These are phyloP conservation scores for Mollisiaceae sp. DNA, from an alignment of 2,329 filamentous ascomycete species.

Conservation along the genomic window DNA sequence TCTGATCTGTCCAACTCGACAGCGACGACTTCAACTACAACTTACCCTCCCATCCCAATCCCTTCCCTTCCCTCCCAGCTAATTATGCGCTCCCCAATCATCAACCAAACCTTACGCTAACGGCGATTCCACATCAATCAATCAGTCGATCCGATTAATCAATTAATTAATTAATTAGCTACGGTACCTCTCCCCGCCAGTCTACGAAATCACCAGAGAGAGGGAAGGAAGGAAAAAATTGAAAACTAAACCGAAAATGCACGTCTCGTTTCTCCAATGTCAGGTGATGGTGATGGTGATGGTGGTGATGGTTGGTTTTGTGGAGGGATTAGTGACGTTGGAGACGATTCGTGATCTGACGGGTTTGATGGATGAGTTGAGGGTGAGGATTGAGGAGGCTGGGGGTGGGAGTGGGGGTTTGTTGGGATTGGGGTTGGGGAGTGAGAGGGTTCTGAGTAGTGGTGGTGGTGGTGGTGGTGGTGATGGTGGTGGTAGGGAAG, in stretches of 20 bases:
- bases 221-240: too few species aligned
- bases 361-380: conserved; percentile 24
- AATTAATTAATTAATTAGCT: too few species aligned
- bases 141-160: too few species aligned
- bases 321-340: conserved; percentile 29
- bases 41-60: not conserved
- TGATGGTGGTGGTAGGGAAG: too few species aligned
- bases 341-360: conserved; percentile 33
- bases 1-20: not conserved
- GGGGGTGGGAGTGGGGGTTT: not conserved
- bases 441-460: conserved; percentile 12
- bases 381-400: conserved; percentile 13
- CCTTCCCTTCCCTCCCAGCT: not conserved
- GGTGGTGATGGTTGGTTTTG: too few species aligned
- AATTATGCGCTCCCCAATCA: not conserved
- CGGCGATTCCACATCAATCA: too few species aligned
- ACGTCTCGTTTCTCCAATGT: not conserved
- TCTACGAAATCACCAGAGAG: too few species aligned
- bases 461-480: not conserved
- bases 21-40: too few species aligned
- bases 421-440: conserved; percentile 11
- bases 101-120: too few species aligned
- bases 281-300: too few species aligned
- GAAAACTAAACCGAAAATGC: not conserved
- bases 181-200: too few species aligned